These are phyloP conservation scores for Aspergillus felis DNA, from an alignment of 2,329 filamentous ascomycete species.

Conservation along the genomic window DNA sequence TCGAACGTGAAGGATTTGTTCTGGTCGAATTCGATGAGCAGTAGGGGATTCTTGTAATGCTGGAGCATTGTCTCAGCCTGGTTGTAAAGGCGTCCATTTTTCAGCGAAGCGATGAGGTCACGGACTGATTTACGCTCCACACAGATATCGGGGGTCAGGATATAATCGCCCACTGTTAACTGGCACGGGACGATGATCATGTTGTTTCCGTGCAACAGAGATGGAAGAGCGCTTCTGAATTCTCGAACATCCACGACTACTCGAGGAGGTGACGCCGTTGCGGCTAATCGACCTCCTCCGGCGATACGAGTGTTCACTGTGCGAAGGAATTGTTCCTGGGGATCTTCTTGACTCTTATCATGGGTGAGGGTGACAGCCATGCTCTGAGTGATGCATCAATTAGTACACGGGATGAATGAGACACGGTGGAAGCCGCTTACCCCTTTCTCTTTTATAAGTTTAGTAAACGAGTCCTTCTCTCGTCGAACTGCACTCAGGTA, in stretches of 20 bases:
- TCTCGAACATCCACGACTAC: slow-evolving; percentile 95
- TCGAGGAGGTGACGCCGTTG: slow-evolving; percentile 80
- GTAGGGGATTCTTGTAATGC: slow-evolving; percentile 83
- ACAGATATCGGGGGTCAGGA: slow-evolving; percentile 85
- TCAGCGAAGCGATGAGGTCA: slow-evolving; percentile 87
- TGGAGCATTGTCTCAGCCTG: slow-evolving; percentile 93
- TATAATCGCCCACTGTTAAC: slow-evolving; percentile 94
- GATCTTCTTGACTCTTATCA: slow-evolving; percentile 69
- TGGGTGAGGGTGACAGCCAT: slow-evolving; percentile 87
- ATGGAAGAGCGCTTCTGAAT: slow-evolving; percentile 88
- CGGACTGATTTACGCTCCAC: slow-evolving; percentile 91
- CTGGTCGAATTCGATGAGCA: slow-evolving; percentile 96
- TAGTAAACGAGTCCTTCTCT: slow-evolving; percentile 95
- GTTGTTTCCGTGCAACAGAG: slow-evolving; percentile 80
- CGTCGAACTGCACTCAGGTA: slow-evolving; percentile 86
- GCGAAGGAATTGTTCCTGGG: slow-evolving; percentile 86
- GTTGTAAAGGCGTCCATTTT: slow-evolving; percentile 84
- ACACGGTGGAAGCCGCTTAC: slow-evolving; percentile 32
- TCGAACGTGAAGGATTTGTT: slow-evolving; percentile 96
- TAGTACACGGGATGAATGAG: background rate
- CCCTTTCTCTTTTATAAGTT: slow-evolving; percentile 88
- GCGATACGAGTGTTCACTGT: slow-evolving; percentile 97
- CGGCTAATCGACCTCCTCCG: slow-evolving; percentile 77
- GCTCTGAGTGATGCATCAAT: slow-evolving; percentile 39
- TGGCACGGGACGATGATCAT: slow-evolving; percentile 91